Percentiles rank a stretch among this genome's conserved stretches.
Conservation (phyloP, 495 filamentous ascomycete species). For the Lasiosphaeria ovina region DNA sequence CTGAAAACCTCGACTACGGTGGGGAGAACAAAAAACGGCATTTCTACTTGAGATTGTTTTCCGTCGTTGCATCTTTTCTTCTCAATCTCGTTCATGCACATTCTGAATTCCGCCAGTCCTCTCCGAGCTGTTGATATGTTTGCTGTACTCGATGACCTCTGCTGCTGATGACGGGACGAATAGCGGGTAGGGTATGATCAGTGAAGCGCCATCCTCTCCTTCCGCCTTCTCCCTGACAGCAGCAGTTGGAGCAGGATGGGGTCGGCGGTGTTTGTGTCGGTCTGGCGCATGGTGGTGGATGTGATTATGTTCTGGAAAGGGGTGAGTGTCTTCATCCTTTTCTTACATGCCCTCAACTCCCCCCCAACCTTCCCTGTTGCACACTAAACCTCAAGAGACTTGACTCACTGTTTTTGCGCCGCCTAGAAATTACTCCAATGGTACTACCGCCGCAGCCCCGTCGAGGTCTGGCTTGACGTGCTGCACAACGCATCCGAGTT, state of each 20-base stretch:
- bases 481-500: slow-evolving; percentile 65
- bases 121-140: no score
- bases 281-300: slow-evolving; percentile 58
- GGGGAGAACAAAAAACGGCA: no score
- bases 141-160: no score
- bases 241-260: slow-evolving; percentile 26
- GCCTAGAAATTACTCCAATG: slow-evolving; percentile 33
- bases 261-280: slow-evolving; percentile 40
- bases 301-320: slow-evolving; percentile 64
- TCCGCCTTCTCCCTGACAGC: background rate
- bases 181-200: no score
- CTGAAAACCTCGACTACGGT: no score
- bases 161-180: no score
- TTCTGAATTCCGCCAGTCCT: no score
- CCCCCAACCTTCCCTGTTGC: background rate
- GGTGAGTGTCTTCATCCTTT: slow-evolving; percentile 41
- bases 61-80: no score
- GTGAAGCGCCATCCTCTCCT: background rate
- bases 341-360: background rate
- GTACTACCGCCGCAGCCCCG: slow-evolving; percentile 52
- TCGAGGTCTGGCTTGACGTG: slow-evolving; percentile 53
- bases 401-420: background rate
- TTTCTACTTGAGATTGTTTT: no score
- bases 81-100: no score
- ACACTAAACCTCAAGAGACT: background rate